Base-by-base conservation (phyloP, 208 protist species). In the Kentomonas sorsogonicus region DNA sequence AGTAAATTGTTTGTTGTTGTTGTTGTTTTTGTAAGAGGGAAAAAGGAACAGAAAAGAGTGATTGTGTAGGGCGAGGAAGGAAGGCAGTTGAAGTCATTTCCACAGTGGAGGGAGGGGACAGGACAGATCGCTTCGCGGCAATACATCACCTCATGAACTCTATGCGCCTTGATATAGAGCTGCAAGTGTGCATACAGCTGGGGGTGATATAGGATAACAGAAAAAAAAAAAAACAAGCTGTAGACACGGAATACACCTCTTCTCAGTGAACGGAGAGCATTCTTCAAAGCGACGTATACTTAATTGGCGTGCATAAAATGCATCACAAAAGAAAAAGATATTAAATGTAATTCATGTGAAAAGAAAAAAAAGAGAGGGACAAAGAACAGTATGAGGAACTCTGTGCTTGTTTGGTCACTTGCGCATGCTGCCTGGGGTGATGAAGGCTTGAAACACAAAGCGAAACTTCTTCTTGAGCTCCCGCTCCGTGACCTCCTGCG, bases 401-500 rank as follows among this genome's bases (percentile, higher is more conserved):
- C 4, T 13, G 18, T 50, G 15, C 20, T 11, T 41, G 33, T 15
- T n/a, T 79, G 36, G 63, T 3, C 68, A 39, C 50, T 57, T 64
- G 11, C 79, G 79, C 25, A 89, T 66, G 30, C 80, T 76, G 25
- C 84, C 77, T 6, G 88, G 84, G 0, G 88, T 69, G 47, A 89
- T 86, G 65, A 95, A 95, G 29, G 77, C 84, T 59, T 95, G 88
- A 50, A 95, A 90, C 6, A 95, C 84, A 74, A 95, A 92, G 26
- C 81, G 75, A 53, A 79, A 92, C 0, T 77, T 69, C 20, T 71
- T 58, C 13, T 78, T 72, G 11, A 91, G 53, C 52, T 92, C 84
- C 16, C 52, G 53, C 53, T 87, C 74, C 1, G 79, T 75, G 22
- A 92, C 30, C 46, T 76, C 72, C 69, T 92, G 84, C 0, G 76